Base-by-base conservation (phyloP, 2,329 filamentous ascomycete genomes). In the Lojkania enalia region DNA sequence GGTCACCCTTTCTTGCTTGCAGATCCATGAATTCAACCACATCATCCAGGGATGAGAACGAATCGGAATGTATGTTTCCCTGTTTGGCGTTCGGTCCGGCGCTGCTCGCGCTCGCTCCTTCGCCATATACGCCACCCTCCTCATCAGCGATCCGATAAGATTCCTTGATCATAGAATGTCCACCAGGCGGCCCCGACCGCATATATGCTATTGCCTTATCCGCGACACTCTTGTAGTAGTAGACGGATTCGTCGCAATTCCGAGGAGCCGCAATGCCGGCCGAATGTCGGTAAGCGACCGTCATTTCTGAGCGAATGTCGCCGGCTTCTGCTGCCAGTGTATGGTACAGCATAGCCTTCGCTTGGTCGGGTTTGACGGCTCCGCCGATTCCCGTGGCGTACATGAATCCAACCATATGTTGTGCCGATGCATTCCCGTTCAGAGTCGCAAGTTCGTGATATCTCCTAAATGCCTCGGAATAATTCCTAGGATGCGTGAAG, bases 381-480 rank as follows among this genome's bases (percentile, higher is more conserved):
- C 83, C 83, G 13, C 89, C 91, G 46, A 99, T 79, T 0, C 94
- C 94, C 0, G 94, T 99, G 25, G 91, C 91, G 71, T 99, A 92
- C 81, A 96, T 94, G 58, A 99, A 83, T 0, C 89, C 94, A 35
- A 97, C 68, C 92, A 99, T 96, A 71, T 95, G 87, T 68, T 97
- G 90, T 1, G 94, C 94, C 11, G 92, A 95, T 54, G 83, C 86
- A 70, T 99, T 97, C 33, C 92, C 94, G 54, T 87, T 81, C 47
- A 85, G 69, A 14, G 79, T 78, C 2, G 92, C 89, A 42, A 99
- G 79, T 49, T 85, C 78, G 51, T 87, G 77, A 70, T 97, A 99
- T 73, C 89, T 81, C 54, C 81, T 77, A 66, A 95, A 96, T 0
- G 94, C 89, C 36, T 82, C 78, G 21, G 81, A 77, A 57, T 96